Base-by-base conservation (phyloP, 345 rosid genomes). In the Hevea brasiliensis region DNA sequence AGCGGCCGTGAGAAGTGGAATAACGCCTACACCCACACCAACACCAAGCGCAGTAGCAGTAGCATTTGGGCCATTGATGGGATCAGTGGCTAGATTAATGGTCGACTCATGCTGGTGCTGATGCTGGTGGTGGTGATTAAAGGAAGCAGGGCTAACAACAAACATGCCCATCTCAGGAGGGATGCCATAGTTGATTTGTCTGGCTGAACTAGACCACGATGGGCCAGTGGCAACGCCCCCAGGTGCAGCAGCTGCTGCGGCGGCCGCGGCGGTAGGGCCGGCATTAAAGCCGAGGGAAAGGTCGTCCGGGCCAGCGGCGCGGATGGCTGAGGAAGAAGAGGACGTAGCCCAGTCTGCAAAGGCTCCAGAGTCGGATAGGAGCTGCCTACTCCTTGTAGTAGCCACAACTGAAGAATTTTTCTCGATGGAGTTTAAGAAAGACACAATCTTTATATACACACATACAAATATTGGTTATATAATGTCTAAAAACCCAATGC, bases 221-320 rank as follows among this genome's bases (percentile, higher is more conserved):
- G 84, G 70, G 74, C 87, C 75, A 42, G 84, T 68, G 65, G 84
- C 45, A 3, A 26, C 64, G 13, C 68, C 69, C 10, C 54, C 60
- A 18, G 42, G 24, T 20, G 85, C 24, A 60, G 83, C 79, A 27
- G 58, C 75, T 13, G 80, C 47, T 12, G 81, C 73, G 32, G 87
- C 81, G 9, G 81, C 72, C 32, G 88, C 81, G 6, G 79, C 76
- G 56, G 89, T 14, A 71, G 92, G 88, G 29, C 87, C 93, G 82
- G 94, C 96, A 87, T 89, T 95, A 83, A 92, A 95, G 80, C 99
- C 99, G 80, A 95, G 96, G 5, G 98, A 95, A 35, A 95, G 94
- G 71, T 95, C 98, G 84, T 89, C 97, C 15, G 92, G 84, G 21
- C 76, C 73, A 24, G 87, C 88, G 18, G 87, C 86, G 20, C 89